These are phyloP conservation scores for Emericellopsis cladophorae DNA, from an alignment of 2,329 filamentous ascomycete species.

Conservation along the genomic window DNA sequence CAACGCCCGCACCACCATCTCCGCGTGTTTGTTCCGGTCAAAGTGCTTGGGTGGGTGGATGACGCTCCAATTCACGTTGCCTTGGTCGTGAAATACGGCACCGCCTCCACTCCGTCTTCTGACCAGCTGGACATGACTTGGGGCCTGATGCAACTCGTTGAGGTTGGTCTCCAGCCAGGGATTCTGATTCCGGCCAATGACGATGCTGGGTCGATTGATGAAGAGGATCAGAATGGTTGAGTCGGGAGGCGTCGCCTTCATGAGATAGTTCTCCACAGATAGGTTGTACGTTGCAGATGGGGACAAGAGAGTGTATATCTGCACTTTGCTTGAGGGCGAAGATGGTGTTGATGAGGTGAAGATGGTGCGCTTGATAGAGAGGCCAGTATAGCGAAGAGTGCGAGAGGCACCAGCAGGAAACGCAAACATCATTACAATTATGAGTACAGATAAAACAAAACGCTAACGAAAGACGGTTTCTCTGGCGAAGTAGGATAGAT, in stretches of 20 bases:
- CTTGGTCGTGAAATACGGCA: slow-evolving; percentile 83
- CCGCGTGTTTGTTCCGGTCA: slow-evolving; percentile 74
- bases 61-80: slow-evolving; percentile 92
- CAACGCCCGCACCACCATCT: slow-evolving; percentile 86
- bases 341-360: slow-evolving; percentile 25
- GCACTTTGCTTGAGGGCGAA: slow-evolving; percentile 33
- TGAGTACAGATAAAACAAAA: too few species aligned
- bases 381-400: too few species aligned
- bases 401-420: too few species aligned
- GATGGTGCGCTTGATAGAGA: slow-evolving; percentile 5
- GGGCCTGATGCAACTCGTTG: slow-evolving; percentile 30
- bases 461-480: background rate
- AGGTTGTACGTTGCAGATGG: slow-evolving; percentile 79
- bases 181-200: slow-evolving; percentile 95
- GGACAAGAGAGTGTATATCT: slow-evolving; percentile 61
- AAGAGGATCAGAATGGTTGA: slow-evolving; percentile 80
- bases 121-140: slow-evolving; percentile 43
- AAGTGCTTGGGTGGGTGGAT: slow-evolving; percentile 69
- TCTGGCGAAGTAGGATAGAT: too few species aligned
- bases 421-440: too few species aligned
- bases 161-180: slow-evolving; percentile 90
- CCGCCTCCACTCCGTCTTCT: slow-evolving; percentile 81
- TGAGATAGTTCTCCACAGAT: slow-evolving; percentile 82
- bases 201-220: slow-evolving; percentile 72
- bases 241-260: slow-evolving; percentile 58